phyloP scores from a whole-genome alignment of 2,329 filamentous ascomycete genomes.

The Phoma sp. region DNA sequence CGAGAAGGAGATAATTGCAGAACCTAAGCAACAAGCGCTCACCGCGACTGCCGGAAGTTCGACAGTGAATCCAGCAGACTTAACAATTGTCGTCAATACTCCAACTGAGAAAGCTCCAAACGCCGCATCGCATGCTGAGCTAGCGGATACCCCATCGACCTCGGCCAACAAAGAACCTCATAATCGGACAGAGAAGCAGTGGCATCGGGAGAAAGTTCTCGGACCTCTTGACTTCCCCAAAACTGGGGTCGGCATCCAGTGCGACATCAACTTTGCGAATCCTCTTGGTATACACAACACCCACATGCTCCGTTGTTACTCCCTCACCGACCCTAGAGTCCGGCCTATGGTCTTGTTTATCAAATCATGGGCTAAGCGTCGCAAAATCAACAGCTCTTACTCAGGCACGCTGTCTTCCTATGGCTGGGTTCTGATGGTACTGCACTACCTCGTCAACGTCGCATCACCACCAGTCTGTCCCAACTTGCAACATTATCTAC shows the following conservation, averaged over 20 bases:
- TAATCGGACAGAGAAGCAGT: slow-evolving; percentile 40
- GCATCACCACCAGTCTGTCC: slow-evolving; percentile 80
- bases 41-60: neutral
- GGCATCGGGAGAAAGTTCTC: slow-evolving; percentile 54
- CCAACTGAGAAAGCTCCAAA: slow-evolving; percentile 27
- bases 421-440: slow-evolving; percentile 88
- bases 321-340: slow-evolving; percentile 77
- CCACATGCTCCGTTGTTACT: slow-evolving; percentile 80
- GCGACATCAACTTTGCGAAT: slow-evolving; percentile 91
- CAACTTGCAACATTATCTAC: slow-evolving; percentile 72
- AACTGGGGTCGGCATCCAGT: slow-evolving; percentile 78
- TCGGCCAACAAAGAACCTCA: slow-evolving; percentile 26
- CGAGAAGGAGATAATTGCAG: slow-evolving; percentile 6
- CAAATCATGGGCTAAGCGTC: slow-evolving; percentile 87
- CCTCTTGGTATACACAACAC: slow-evolving; percentile 86
- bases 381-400: slow-evolving; percentile 86
- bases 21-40: neutral
- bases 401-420: slow-evolving; percentile 87
- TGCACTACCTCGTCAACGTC: slow-evolving; percentile 88
- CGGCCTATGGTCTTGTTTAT: slow-evolving; percentile 81
- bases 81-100: neutral
- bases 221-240: slow-evolving; percentile 77
- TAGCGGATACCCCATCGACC: neutral
- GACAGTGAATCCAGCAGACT: neutral
- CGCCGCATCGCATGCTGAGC: neutral